Evolutionary conservation across 345 rosid species (phyloP), one percentile per base, ranked within the genome.

Genomic region (Eucalyptus coolabah): DNA sequence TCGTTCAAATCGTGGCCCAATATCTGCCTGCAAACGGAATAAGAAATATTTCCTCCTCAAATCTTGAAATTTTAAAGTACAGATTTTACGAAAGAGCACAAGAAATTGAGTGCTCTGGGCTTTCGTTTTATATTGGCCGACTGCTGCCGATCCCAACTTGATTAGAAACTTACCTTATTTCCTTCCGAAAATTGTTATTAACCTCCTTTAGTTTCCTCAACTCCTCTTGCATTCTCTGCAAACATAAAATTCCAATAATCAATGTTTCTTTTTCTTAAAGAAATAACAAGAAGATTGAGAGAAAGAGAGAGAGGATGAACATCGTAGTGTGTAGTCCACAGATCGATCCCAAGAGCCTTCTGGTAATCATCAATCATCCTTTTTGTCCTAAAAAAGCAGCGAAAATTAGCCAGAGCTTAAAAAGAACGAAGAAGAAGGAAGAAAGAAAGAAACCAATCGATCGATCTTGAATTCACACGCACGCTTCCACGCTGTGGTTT

Each of bases 311-410:
- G 81, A 34, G 81, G 45, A 26, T 19, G 26, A 72, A 95, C 97
- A 93, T 93, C 94, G 87, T 93, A 95, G 88, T 94, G 96, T 5
- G 95, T 87, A 88, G 77, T 91, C 97, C 97, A 95, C 63, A 95
- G 91, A 90, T 95, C 97, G 85, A 90, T 85, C 85, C 95, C 95
- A 17, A 88, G 26, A 77, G 92, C 86, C 86, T 89, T 91, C 89
- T 95, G 97, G 81, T 95, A 95, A 14, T 91, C 91, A 89, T 95
- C 95, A 24, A 90, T 90, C 59, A 94, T 90, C 81, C 89, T 83
- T 89, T 95, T 94, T 19, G 94, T 93, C 90, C 96, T 94, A 63
- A 82, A 45, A 12, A 49, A 86, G 28, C 37, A 80, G 40, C n/a
- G 12, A 85, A 10, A 21, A 32, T 5, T 30, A 81, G 21, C 63